phyloP scores from a whole-genome alignment of 345 rosid genomes.

The Hirschfeldia incana region DNA sequence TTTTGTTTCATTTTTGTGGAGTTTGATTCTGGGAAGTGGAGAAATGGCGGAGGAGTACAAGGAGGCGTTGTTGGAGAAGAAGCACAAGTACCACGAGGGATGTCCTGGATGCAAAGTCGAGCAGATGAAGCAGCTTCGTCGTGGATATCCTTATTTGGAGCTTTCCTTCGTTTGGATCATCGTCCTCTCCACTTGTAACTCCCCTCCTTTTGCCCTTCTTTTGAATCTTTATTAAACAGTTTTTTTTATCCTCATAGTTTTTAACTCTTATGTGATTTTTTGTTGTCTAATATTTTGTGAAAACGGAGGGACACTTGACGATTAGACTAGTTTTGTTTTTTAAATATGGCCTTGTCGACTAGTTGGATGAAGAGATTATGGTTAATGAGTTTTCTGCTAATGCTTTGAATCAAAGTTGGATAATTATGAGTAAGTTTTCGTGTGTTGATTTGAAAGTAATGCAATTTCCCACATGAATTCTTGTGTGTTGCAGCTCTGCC shows the following conservation, averaged over 20 bases:
- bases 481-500: slow-evolving; percentile 63
- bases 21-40: neutral
- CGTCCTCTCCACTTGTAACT: slow-evolving; percentile 63
- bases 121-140: slow-evolving; percentile 49
- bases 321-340: neutral
- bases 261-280: neutral
- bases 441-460: slow-evolving; percentile 3
- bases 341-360: neutral
- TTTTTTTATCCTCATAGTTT: neutral
- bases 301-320: neutral
- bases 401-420: neutral
- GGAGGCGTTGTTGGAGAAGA: slow-evolving; percentile 30
- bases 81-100: slow-evolving; percentile 14
- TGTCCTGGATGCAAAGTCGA: slow-evolving; percentile 78
- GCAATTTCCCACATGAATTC: neutral
- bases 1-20: neutral
- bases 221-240: neutral
- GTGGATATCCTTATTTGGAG: slow-evolving; percentile 57
- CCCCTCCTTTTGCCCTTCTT: neutral
- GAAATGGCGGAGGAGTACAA: slow-evolving; percentile 37
- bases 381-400: neutral
- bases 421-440: slow-evolving; percentile 14
- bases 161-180: slow-evolving; percentile 74
- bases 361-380: neutral
- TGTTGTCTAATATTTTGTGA: neutral